Base-by-base conservation (phyloP, 768 basidiomycete species). In the Lanmaoa rubissima region DNA sequence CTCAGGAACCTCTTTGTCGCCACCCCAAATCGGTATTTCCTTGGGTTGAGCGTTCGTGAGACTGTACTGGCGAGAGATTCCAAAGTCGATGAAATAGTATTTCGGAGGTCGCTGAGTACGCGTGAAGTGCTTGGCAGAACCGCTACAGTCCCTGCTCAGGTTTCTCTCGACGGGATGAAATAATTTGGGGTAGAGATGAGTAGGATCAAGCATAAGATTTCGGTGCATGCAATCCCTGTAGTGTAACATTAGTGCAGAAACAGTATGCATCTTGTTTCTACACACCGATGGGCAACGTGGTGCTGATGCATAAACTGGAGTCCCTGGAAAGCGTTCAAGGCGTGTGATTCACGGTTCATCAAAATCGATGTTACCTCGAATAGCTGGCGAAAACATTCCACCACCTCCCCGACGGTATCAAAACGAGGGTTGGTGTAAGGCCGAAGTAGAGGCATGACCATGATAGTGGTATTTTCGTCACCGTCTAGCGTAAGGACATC, bases 1-100 rank as follows among this genome's bases (percentile, higher is more conserved):
- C 46, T 79, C 78, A 0, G 79, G 79, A 0, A 72, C 72, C 0
- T 75, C 64, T 49, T 71, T 73, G 61, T 83, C 80, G 3, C 74
- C 78, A 0, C 78, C 80, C 9, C 60, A 58, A 2, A 76, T 65
- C 0, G 73, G 69, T 6, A 57, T 42, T 32, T 70, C 73, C 0
- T 57, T 58, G 0, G 75, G 74, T 0, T 62, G 46, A 1, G 61
- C 54, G 6, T 73, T 61, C 0, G 64, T 47, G 0, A 74, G 69
- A 1, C 55, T 61, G 43, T 71, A 77, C 2, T 48, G 60, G 0
- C 66, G 62, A 16, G 76, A 75, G 1, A 76, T 40, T 1, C 73
- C 75, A 13, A 76, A 75, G 41, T 76, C 75, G 31, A 75, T 73
- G 42, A 74, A 51, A 41, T 65, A 73, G 51, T 76, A 76, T 45